phyloP scores from a whole-genome alignment of 257 asterid species.

The Scutellaria galericulata region DNA sequence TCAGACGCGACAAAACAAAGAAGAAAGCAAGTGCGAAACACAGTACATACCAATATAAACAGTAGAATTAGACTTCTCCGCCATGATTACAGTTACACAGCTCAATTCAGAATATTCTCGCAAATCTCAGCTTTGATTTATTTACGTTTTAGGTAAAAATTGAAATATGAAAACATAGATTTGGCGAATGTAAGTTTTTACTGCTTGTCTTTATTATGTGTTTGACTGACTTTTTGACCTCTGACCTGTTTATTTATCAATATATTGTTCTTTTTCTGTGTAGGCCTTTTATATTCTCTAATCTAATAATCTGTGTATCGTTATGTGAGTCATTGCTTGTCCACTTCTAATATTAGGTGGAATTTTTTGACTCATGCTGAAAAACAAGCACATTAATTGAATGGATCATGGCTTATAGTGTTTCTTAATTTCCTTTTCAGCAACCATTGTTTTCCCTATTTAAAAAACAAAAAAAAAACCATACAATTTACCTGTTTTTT shows the following conservation, averaged over 20 bases:
- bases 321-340: not conserved
- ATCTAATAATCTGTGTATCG: too few species aligned
- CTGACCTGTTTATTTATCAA: too few species aligned
- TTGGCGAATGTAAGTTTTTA: too few species aligned
- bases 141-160: not conserved
- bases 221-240: too few species aligned
- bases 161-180: too few species aligned
- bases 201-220: too few species aligned
- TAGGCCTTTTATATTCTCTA: too few species aligned
- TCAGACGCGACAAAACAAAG: not conserved
- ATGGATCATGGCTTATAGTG: too few species aligned
- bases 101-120: conserved; percentile 12
- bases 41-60: conserved; percentile 64
- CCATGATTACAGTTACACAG: conserved; percentile 45
- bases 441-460: not conserved
- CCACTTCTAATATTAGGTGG: conserved; percentile 9
- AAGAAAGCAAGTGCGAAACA: not conserved
- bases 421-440: conserved; percentile 6
- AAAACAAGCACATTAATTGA: too few species aligned
- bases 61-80: conserved; percentile 55
- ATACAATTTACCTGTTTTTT: too few species aligned
- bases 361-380: conserved; percentile 1
- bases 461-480: not conserved
- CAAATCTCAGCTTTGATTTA: conserved; percentile 23
- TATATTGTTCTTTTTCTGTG: too few species aligned